A percentile compares a stretch with the other conserved stretches of the same genome.
Evolutionary conservation across 345 rosid genomes (phyloP).

Genomic region (Lagerstroemia speciosa): DNA sequence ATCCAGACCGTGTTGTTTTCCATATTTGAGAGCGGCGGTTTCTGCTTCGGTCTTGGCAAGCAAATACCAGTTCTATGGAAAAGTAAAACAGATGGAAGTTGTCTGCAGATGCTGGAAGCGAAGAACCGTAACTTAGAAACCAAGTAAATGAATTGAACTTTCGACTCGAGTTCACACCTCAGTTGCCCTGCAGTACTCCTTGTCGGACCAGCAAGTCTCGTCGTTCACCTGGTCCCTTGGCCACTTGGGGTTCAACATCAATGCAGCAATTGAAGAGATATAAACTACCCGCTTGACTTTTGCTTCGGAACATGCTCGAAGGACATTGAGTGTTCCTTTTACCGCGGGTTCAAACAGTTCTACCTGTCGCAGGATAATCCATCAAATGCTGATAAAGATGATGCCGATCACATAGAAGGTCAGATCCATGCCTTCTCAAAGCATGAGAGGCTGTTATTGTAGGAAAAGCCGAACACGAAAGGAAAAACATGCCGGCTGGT

Average conservation of each 20-base stretch:
- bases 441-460: too few relatives aligned
- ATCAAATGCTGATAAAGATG: too few relatives aligned
- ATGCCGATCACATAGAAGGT: too few relatives aligned
- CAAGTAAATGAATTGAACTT: neutral
- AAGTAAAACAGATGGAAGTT: neutral
- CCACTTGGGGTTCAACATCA: conserved; percentile 18
- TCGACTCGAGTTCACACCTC: neutral
- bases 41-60: conserved; percentile 64
- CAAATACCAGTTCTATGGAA: conserved; percentile 52
- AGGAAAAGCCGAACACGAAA: neutral
- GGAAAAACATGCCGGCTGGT: neutral
- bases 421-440: too few relatives aligned
- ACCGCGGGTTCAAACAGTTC: conserved; percentile 17
- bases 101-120: neutral
- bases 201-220: conserved; percentile 27
- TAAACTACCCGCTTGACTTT: conserved; percentile 19
- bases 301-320: conserved; percentile 18
- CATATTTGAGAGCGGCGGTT: conserved; percentile 46
- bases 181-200: conserved; percentile 15
- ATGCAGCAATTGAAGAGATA: conserved; percentile 17
- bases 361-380: conserved; percentile 5
- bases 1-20: conserved; percentile 40
- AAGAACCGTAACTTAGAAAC: neutral
- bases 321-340: conserved; percentile 21
- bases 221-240: conserved; percentile 17